Conservation (phyloP, 345 rosid genomes). For the Moringa oleifera region DNA sequence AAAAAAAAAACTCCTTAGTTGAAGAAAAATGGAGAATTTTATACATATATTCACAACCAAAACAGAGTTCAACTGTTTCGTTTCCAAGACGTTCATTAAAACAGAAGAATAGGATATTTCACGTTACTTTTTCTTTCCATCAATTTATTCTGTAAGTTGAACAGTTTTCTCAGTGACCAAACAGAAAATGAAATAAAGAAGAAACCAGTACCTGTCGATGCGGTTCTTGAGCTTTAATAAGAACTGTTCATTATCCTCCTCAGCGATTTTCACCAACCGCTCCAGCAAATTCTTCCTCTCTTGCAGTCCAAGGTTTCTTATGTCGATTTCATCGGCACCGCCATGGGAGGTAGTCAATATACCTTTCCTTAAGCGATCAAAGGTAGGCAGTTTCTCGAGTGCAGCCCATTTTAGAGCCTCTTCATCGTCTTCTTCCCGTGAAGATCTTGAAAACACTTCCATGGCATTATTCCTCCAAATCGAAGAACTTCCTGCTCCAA, state of each 20-base stretch:
- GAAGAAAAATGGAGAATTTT: too few species aligned
- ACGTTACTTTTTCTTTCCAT: too few species aligned
- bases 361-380: constrained; percentile 37
- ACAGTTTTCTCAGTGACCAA: not conserved
- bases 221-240: constrained; percentile 32
- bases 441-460: constrained; percentile 52
- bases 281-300: constrained; percentile 28
- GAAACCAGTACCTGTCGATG: constrained; percentile 19
- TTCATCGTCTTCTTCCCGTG: constrained; percentile 60
- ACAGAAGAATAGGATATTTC: too few species aligned
- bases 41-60: too few species aligned
- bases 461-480: constrained; percentile 31
- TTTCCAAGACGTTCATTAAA: too few species aligned
- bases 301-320: constrained; percentile 15
- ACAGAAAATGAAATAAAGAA: not conserved
- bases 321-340: constrained; percentile 18
- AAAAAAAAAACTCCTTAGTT: too few species aligned
- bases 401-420: constrained; percentile 57
- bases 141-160: too few species aligned
- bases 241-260: constrained; percentile 33
- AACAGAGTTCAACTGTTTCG: too few species aligned
- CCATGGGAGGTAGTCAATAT: constrained; percentile 21
- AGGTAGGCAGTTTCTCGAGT: constrained; percentile 42
- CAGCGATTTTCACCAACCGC: constrained; percentile 26
- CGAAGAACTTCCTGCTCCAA: constrained; percentile 16